Percentiles rank a stretch among this genome's conserved stretches.
Evolutionary conservation across 2,329 filamentous ascomycete species (phyloP).

Genomic region (Nothomitra cinnamomea): DNA sequence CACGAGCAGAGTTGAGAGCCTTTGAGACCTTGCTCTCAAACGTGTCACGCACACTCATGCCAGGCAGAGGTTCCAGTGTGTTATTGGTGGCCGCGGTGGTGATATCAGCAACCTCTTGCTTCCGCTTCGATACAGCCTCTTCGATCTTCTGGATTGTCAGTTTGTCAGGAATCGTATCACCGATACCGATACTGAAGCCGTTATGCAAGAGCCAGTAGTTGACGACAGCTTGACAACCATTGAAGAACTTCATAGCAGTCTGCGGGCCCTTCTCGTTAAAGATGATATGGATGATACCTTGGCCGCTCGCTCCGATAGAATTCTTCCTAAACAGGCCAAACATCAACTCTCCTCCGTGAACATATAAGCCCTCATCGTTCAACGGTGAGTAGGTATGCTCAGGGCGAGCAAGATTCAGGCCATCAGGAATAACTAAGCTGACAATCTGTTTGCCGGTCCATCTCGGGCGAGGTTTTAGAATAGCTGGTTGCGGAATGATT

Average conservation of each 20-base stretch:
- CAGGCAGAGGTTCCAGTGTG: slow-evolving; percentile 75
- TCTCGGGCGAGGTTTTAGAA: slow-evolving; percentile 74
- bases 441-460: slow-evolving; percentile 99
- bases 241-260: slow-evolving; percentile 86
- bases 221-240: slow-evolving; percentile 83
- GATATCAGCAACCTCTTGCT: slow-evolving; percentile 60
- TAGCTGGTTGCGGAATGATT: slow-evolving; percentile 80
- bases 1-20: slow-evolving; percentile 86
- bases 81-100: slow-evolving; percentile 70
- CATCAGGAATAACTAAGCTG: slow-evolving; percentile 76
- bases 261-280: slow-evolving; percentile 86
- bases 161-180: slow-evolving; percentile 88
- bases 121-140: slow-evolving; percentile 62
- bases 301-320: slow-evolving; percentile 73
- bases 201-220: slow-evolving; percentile 96
- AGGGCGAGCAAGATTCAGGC: slow-evolving; percentile 59
- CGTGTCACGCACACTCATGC: slow-evolving; percentile 97
- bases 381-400: slow-evolving; percentile 45
- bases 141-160: slow-evolving; percentile 73
- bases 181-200: slow-evolving; percentile 95
- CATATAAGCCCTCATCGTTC: slow-evolving; percentile 61
- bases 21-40: slow-evolving; percentile 96
- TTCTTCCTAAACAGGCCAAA: slow-evolving; percentile 90
- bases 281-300: slow-evolving; percentile 86
- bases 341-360: slow-evolving; percentile 76